Conservation (phyloP, 345 rosid species). For the Dipteronia dyeriana region DNA sequence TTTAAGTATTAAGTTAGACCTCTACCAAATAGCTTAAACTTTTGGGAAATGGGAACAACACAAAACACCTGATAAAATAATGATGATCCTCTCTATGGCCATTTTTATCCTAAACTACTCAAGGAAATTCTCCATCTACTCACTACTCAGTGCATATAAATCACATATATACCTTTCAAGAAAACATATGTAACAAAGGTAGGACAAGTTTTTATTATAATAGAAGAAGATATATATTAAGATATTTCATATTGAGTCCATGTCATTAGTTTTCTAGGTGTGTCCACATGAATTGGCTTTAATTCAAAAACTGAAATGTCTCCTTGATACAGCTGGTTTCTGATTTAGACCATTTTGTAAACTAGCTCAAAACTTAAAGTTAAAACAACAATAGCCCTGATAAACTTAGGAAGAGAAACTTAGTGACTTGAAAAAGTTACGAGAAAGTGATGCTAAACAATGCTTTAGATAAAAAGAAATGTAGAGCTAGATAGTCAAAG, state of each 20-base stretch:
- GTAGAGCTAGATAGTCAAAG: background rate
- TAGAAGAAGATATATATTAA: too few relatives aligned
- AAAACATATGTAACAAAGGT: background rate
- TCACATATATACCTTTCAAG: background rate
- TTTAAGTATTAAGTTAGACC: background rate
- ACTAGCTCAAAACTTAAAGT: background rate
- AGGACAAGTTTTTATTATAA: too few relatives aligned
- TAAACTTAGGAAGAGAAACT: background rate
- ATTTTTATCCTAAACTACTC: background rate
- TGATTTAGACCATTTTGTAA: background rate
- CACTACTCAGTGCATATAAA: too few relatives aligned
- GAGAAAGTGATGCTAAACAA: too few relatives aligned
- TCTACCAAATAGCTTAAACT: background rate
- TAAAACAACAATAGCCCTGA: background rate
- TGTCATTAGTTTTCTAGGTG: too few relatives aligned
- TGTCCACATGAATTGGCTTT: too few relatives aligned
- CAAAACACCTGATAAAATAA: background rate
- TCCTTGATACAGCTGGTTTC: too few relatives aligned
- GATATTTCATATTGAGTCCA: too few relatives aligned
- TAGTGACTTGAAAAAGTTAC: background rate
- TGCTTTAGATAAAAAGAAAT: background rate
- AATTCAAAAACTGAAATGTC: too few relatives aligned
- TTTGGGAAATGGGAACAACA: background rate
- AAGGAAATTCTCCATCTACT: background rate
- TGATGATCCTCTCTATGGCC: background rate